Conservation (phyloP, 2,329 filamentous ascomycete species). For the Ophiostoma fasciatum region DNA sequence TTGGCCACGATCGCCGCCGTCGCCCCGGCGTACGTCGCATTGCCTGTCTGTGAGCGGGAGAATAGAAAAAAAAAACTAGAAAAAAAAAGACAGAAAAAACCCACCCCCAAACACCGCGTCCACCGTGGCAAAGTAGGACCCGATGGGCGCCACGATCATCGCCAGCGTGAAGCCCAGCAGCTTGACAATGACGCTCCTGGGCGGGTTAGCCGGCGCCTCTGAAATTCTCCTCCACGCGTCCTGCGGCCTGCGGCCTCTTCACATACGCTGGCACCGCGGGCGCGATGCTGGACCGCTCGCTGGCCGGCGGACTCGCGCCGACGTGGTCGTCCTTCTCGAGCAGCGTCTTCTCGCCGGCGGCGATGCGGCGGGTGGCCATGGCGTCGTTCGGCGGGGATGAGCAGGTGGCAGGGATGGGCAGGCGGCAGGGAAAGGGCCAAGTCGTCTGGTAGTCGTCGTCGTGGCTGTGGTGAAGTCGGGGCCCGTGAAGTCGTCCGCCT, state of each 20-base stretch:
- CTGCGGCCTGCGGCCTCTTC: too few relatives aligned
- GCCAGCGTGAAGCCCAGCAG: constrained; percentile 79
- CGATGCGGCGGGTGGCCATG: constrained; percentile 58
- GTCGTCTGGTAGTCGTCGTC: too few relatives aligned
- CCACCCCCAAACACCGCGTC: constrained; percentile 64
- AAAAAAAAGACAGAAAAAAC: constrained; percentile 9
- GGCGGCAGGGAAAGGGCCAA: neutral
- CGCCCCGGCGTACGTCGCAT: constrained; percentile 74
- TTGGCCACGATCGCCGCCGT: constrained; percentile 83
- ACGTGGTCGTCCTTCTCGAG: constrained; percentile 42
- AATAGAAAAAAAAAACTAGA: neutral
- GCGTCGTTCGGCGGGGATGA: too few relatives aligned
- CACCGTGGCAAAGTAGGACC: constrained; percentile 74
- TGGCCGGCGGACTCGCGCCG: constrained; percentile 23
- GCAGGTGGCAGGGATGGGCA: neutral
- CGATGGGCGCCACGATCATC: constrained; percentile 79
- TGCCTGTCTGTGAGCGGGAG: constrained; percentile 42
- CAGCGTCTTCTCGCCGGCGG: constrained; percentile 49
- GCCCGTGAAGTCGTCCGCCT: too few relatives aligned
- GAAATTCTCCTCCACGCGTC: too few relatives aligned
- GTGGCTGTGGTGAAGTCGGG: too few relatives aligned
- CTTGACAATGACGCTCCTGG: constrained; percentile 73
- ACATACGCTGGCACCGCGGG: constrained; percentile 65
- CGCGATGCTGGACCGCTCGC: constrained; percentile 55
- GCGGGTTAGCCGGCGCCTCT: constrained; percentile 4